Evolutionary conservation across 2,329 filamentous ascomycete genomes (phyloP).

Genomic region (Aspergillus spinulosporus): DNA sequence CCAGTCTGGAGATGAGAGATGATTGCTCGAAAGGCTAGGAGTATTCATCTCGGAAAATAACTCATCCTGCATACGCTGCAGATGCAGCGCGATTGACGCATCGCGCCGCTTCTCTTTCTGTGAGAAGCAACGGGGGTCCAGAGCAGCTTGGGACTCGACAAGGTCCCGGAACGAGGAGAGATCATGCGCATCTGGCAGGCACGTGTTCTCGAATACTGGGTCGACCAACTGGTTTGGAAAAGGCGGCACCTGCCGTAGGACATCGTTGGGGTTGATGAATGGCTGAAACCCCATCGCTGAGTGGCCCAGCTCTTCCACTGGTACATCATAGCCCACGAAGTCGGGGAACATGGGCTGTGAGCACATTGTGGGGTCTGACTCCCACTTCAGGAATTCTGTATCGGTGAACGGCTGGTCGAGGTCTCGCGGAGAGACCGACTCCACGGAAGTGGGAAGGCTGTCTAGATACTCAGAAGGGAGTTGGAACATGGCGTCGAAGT

Average conservation of each 20-base stretch:
- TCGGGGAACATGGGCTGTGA: constrained; percentile 29
- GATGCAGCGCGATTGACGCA: constrained; percentile 43
- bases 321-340: constrained; percentile 24
- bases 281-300: constrained; percentile 20
- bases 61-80: constrained; percentile 40
- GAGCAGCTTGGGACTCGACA: constrained; percentile 41
- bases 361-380: constrained; percentile 20
- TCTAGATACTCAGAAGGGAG: constrained; percentile 30
- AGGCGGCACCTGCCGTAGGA: constrained; percentile 13
- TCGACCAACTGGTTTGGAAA: constrained; percentile 10
- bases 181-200: constrained; percentile 19
- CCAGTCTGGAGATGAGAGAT: constrained; percentile 35
- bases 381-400: constrained; percentile 26
- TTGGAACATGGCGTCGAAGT: constrained; percentile 39
- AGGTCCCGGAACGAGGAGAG: constrained; percentile 30
- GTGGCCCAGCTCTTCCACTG: constrained; percentile 22
- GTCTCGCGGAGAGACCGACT: constrained; percentile 34
- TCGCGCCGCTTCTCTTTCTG: constrained; percentile 45
- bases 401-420: constrained; percentile 29
- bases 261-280: constrained; percentile 19
- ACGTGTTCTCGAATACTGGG: constrained; percentile 11
- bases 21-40: constrained; percentile 32
- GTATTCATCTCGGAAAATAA: constrained; percentile 29
- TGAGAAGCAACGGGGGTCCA: constrained; percentile 36
- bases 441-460: constrained; percentile 31